Evolutionary conservation across 192 early-diverging fungal genomes (phyloP).

Genomic region (Diversispora epigaea): DNA sequence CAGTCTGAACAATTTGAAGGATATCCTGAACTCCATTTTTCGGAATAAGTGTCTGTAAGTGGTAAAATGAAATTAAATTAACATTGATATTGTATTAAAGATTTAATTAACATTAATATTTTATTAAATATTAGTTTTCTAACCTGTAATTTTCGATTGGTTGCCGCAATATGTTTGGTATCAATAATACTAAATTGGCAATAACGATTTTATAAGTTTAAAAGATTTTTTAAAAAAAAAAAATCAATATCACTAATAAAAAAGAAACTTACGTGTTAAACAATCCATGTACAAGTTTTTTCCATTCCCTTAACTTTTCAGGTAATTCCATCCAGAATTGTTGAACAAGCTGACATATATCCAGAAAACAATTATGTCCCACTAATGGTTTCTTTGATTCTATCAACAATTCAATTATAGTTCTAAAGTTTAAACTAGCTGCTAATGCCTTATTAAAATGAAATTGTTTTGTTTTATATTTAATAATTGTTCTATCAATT

Average conservation of each 20-base stretch:
- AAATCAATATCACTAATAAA: not conserved
- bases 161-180: slow-evolving; percentile 71
- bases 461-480: not conserved
- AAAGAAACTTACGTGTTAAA: slow-evolving; percentile 57
- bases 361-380: slow-evolving; percentile 88
- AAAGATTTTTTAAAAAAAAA: not conserved
- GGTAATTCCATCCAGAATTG: slow-evolving; percentile 78
- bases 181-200: slow-evolving; percentile 61
- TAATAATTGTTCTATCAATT: not conserved
- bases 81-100: no score
- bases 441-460: not conserved
- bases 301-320: slow-evolving; percentile 65
- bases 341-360: slow-evolving; percentile 77
- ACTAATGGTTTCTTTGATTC: slow-evolving; percentile 73
- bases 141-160: slow-evolving; percentile 48
- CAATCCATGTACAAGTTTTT: slow-evolving; percentile 51
- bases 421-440: slow-evolving; percentile 59
- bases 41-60: slow-evolving; percentile 34
- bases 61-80: not conserved
- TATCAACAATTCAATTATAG: slow-evolving; percentile 75
- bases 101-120: not conserved
- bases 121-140: not conserved
- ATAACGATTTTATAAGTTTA: not conserved
- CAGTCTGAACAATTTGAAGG: slow-evolving; percentile 36
- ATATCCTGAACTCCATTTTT: slow-evolving; percentile 49